These are phyloP conservation scores for Dryas integrifolia DNA, from an alignment of 331 rosid species.

Conservation along the genomic window DNA sequence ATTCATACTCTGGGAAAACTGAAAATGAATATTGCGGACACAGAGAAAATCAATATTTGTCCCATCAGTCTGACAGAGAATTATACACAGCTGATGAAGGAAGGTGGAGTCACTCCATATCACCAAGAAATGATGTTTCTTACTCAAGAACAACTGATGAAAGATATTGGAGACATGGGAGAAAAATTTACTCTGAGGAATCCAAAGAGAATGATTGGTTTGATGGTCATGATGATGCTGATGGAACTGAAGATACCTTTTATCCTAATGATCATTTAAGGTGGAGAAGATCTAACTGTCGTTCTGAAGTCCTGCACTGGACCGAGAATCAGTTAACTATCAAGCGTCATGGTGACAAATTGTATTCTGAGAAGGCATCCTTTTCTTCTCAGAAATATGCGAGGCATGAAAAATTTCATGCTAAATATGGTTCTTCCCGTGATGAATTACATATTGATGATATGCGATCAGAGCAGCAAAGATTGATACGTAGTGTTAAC, in stretches of 20 bases:
- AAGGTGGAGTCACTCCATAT: slow-evolving; percentile 19
- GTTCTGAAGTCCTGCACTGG: slow-evolving; percentile 43
- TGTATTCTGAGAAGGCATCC: slow-evolving; percentile 23
- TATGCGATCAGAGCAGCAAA: slow-evolving; percentile 33
- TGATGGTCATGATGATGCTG: slow-evolving; percentile 28
- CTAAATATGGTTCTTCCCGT: slow-evolving; percentile 30
- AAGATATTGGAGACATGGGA: slow-evolving; percentile 23
- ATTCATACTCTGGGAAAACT: slow-evolving; percentile 32
- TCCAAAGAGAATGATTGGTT: slow-evolving; percentile 32
- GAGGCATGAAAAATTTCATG: slow-evolving; percentile 20
- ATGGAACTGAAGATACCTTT: slow-evolving; percentile 38
- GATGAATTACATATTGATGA: slow-evolving; percentile 34
- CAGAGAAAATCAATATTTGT: slow-evolving; percentile 18
- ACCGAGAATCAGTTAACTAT: slow-evolving; percentile 35
- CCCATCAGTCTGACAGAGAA: slow-evolving; percentile 29
- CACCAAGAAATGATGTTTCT: slow-evolving; percentile 31
- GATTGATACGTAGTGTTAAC: slow-evolving; percentile 25
- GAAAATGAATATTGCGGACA: slow-evolving; percentile 39
- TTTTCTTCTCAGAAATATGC: slow-evolving; percentile 19
- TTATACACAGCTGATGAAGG: slow-evolving; percentile 17
- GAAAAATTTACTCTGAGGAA: slow-evolving; percentile 27
- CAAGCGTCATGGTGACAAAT: slow-evolving; percentile 33
- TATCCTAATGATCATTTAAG: slow-evolving; percentile 32
- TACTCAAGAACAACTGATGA: slow-evolving; percentile 32
- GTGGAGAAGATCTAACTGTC: slow-evolving; percentile 29